Evolutionary conservation across 805 yeast species (phyloP), one percentile per base, ranked within the genome.

Genomic region (Starmerella tilneyi): DNA sequence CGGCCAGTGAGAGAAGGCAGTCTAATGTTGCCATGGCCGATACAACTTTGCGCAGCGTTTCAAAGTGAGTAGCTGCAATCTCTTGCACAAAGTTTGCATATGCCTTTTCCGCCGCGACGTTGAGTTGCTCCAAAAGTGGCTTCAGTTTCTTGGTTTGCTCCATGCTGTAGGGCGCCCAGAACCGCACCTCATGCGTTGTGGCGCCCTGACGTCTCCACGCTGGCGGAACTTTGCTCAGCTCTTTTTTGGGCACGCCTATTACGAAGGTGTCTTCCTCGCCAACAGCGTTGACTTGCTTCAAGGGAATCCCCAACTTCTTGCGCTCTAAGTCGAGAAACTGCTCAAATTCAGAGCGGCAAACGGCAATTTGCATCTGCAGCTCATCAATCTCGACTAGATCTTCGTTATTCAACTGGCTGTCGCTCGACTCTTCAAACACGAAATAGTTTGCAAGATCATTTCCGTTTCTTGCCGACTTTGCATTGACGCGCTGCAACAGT

Each of bases 131-230:
- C 43, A 75, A 71, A 41, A 77, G 76, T 53, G 78, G 78, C 48
- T 76, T 79, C 29, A 79, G 59, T 30, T 67, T 60, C 43, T 76
- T 75, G 39, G 78, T 70, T 22, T 83, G 63, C 13, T 65, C 63
- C 2, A 67, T 53, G 1, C 78, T 70, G 24, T 61, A 64, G 0
- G 94, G 84, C 0, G 94, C 69, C 47, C 86, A 67, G 60, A 76
- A 88, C 46, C 97, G 65, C 2, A 85, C 74, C 1, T 84, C 78
- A 1, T 76, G 61, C 49, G 57, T 76, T 68, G 38, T 94, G 73
- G 81, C 81, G 54, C 75, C 81, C 22, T 83, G 73, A 53, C 84
- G 81, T 11, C 80, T 63, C 95, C 96, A 89, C 42, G 75, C 76
- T 2, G 65, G 54, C 0, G 97, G 97, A 2, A 88, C 62, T 1